Evolutionary conservation across 225 moss, liverwort and hornwort genomes (phyloP).

Genomic region (Physcomitrium patens): DNA sequence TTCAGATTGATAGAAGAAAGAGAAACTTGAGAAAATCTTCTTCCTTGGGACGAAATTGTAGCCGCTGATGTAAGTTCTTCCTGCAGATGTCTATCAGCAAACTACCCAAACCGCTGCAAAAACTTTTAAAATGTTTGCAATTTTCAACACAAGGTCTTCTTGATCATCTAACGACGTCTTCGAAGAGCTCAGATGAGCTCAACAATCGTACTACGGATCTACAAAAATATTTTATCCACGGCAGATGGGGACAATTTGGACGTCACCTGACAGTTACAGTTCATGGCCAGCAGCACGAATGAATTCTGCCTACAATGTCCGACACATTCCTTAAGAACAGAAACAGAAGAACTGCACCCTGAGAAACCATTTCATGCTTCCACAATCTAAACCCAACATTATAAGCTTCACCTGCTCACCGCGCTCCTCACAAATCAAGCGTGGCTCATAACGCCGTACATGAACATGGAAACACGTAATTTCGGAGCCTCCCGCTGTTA

Average conservation of each 20-base stretch:
- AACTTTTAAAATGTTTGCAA: neutral
- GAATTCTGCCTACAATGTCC: constrained; percentile 1
- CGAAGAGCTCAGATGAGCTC: neutral
- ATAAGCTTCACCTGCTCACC: constrained; percentile 4
- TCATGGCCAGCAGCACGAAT: constrained; percentile 17
- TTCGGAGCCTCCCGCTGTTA: constrained; percentile 4
- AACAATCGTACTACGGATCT: neutral
- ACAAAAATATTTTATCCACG: neutral
- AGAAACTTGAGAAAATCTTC: neutral
- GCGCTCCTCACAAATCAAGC: constrained; percentile 15
- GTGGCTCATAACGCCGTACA: constrained; percentile 8
- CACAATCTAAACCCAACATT: neutral
- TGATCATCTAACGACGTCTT: neutral
- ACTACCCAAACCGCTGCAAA: too few species aligned
- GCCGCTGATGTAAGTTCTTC: neutral
- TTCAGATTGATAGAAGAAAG: neutral
- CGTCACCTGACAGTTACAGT: constrained; percentile 14
- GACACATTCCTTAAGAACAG: neutral
- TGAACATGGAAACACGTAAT: neutral
- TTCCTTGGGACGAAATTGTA: neutral
- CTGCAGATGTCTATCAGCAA: too few species aligned
- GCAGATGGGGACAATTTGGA: neutral
- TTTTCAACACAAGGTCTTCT: constrained; percentile 1
- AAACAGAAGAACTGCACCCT: neutral
- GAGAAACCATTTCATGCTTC: neutral